Percentiles rank a stretch among this genome's conserved stretches.
Conservation (phyloP, 495 filamentous ascomycete species). For the Penicillium verhagenii region DNA sequence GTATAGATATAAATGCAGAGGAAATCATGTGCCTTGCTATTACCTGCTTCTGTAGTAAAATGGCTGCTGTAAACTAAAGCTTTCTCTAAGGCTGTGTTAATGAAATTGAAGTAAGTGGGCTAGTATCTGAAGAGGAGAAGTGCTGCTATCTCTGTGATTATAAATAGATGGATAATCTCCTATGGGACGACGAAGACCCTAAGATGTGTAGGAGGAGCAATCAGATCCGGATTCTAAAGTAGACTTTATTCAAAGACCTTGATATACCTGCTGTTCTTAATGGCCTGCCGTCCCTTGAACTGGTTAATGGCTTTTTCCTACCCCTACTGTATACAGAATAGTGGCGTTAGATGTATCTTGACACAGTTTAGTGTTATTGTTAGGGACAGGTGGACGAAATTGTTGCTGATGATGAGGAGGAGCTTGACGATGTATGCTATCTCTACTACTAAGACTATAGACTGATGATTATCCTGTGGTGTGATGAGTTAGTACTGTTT, state of each 20-base stretch:
- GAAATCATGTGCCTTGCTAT: slow-evolving; percentile 8
- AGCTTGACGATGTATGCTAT: background rate
- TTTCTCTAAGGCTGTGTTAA: background rate
- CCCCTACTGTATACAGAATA: background rate
- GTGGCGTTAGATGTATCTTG: background rate
- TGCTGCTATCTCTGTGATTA: background rate
- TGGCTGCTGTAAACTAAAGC: slow-evolving; percentile 6
- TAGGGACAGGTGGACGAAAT: background rate
- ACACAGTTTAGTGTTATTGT: background rate
- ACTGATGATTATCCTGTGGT: background rate
- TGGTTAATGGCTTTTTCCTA: background rate
- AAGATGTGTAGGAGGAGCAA: background rate
- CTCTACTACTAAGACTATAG: background rate
- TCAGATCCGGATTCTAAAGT: background rate
- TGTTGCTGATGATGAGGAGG: background rate
- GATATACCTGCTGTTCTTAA: background rate
- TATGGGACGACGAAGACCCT: background rate
- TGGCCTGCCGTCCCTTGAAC: background rate
- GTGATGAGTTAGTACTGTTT: background rate
- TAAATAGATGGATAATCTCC: background rate
- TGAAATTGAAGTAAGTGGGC: background rate
- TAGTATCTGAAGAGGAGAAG: background rate
- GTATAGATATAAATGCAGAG: slow-evolving; percentile 2
- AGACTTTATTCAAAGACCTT: background rate
- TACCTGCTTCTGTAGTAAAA: slow-evolving; percentile 2